These are phyloP conservation scores for Solanum virginianum DNA, from an alignment of 257 asterid genomes.

Conservation along the genomic window DNA sequence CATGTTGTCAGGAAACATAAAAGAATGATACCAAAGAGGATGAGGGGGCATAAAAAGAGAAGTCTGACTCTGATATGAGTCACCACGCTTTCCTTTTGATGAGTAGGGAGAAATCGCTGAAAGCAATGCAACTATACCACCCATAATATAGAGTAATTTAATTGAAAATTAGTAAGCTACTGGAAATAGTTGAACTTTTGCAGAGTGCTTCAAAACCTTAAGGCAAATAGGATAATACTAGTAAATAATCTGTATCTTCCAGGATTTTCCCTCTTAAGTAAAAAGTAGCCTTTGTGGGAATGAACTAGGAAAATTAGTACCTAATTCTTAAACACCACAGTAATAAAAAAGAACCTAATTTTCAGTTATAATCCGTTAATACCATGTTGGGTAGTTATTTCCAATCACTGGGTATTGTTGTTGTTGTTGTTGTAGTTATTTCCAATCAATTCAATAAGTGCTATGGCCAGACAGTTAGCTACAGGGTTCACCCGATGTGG, in stretches of 20 bases:
- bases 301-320: background rate
- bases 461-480: background rate
- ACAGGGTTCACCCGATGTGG: background rate
- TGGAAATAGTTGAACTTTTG: background rate
- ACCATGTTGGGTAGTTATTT: background rate
- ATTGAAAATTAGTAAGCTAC: background rate
- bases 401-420: background rate
- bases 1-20: background rate
- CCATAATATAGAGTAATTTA: background rate
- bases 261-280: background rate
- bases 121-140: background rate
- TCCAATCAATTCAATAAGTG: background rate
- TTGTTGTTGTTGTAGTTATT: too few species aligned
- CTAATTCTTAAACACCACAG: background rate
- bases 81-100: background rate
- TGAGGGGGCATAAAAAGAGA: background rate
- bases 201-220: background rate
- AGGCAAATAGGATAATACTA: background rate
- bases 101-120: background rate
- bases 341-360: too few species aligned
- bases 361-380: background rate
- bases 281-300: background rate
- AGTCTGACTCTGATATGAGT: background rate
- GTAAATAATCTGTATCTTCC: background rate
- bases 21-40: background rate